These are phyloP conservation scores for Colletotrichum musicola DNA, from an alignment of 2,329 filamentous ascomycete genomes.

Conservation along the genomic window DNA sequence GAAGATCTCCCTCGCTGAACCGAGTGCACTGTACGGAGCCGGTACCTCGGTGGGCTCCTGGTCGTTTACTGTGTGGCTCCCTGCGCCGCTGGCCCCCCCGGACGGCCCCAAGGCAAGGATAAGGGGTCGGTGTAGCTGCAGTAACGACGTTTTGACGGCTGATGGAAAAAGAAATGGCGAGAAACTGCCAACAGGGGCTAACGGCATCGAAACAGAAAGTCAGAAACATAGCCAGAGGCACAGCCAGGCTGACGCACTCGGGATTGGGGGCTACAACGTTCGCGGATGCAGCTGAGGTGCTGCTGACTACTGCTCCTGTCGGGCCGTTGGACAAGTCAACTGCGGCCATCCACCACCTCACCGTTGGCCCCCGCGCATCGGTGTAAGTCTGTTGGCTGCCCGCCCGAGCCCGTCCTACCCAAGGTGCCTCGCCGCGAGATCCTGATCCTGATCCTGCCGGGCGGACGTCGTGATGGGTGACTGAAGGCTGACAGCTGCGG, in stretches of 20 bases:
- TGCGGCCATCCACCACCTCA: not conserved
- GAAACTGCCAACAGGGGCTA: not conserved
- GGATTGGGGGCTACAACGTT: slow-evolving; percentile 3
- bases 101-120: slow-evolving; percentile 23
- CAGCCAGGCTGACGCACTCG: not conserved
- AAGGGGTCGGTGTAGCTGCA: slow-evolving; percentile 31
- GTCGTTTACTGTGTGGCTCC: slow-evolving; percentile 28
- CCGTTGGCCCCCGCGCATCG: slow-evolving; percentile 10
- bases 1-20: slow-evolving; percentile 32
- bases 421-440: not conserved
- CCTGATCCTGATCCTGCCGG: not conserved
- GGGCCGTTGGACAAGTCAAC: slow-evolving; percentile 14
- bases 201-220: not conserved
- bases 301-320: slow-evolving; percentile 19
- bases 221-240: no score
- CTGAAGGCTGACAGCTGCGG: slow-evolving; percentile 18
- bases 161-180: slow-evolving; percentile 30
- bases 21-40: slow-evolving; percentile 34
- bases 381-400: slow-evolving; percentile 27
- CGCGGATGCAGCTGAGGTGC: slow-evolving; percentile 3
- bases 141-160: slow-evolving; percentile 32
- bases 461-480: not conserved
- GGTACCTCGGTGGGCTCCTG: slow-evolving; percentile 9
- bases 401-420: not conserved
- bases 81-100: not conserved